Base-by-base conservation (phyloP, 192 early-diverging fungal species). In the Backusella morwellensis region DNA sequence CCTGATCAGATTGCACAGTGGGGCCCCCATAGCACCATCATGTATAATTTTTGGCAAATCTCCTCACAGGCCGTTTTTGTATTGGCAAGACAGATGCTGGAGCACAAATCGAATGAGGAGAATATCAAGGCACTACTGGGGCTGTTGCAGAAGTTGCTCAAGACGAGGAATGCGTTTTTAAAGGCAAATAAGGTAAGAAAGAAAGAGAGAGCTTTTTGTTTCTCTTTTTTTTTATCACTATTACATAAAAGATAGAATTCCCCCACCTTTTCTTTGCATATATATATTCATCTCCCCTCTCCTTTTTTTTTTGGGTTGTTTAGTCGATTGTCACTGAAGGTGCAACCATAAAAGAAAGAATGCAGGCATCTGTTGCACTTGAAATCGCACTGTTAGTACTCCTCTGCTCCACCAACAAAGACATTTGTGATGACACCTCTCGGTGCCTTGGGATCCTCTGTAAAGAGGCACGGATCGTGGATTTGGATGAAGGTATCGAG, bases 31-130 rank as follows among this genome's bases (percentile, higher is more conserved):
- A 91, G 89, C 0, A 84, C 84, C 29, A 80, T 56, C 23, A 90
- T 95, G 86, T 75, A 81, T 35, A 91, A 83, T 1, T 93, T 94
- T 78, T 97, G 96, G 96, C 89, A 86, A 17, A 80, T 92, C 5
- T 72, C 83, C 47, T 85, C 84, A 7, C 80, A 87, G 81, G 80
- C 87, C 32, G 89, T 92, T 70, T 85, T 91, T 63, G 82, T 88
- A 6, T 77, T 93, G 47, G 89, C 93, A 3, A 87, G 90, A 36
- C 88, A 93, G 68, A 84, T 96, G n/a, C 85, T 97, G 34, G 92
- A 95, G 59, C 82, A 85, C 36, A 88, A 88, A 76, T 86, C 86
- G 35, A 86, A 86, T 19, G 90, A 90, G 35, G 86, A 92, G 63
- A 86, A 86, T 12, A 75, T 89, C 0, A 87, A 88, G 8, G 85